Evolutionary conservation across 75 land plant genomes (phyloP).

Genomic region (Pseudotsuga menziesii): DNA sequence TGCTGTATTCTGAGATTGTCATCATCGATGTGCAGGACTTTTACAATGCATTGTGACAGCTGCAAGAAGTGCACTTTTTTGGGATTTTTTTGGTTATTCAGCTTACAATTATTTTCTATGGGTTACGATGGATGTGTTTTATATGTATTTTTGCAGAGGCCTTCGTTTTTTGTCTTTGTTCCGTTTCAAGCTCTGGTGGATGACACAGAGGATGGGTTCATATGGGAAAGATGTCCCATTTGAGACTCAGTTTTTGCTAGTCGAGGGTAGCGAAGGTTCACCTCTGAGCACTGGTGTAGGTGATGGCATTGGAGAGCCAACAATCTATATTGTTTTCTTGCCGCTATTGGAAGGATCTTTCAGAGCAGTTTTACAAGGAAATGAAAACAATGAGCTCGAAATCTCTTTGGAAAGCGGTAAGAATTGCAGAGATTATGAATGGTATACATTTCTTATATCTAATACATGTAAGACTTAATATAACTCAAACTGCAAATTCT

Average conservation of each 20-base stretch:
- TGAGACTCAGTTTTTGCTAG: constrained; percentile 85
- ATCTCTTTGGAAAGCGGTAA: constrained; percentile 88
- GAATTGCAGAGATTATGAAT: background rate
- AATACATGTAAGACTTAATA: background rate
- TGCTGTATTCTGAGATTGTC: too few relatives aligned
- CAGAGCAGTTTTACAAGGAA: constrained; percentile 84
- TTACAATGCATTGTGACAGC: too few relatives aligned
- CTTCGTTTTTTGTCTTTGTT: constrained; percentile 74
- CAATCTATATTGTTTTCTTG: constrained; percentile 60
- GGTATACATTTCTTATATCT: background rate
- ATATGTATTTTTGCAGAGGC: constrained; percentile 33
- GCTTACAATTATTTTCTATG: too few relatives aligned
- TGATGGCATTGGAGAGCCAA: constrained; percentile 11
- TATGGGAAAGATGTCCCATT: constrained; percentile 72
- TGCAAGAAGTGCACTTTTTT: too few relatives aligned
- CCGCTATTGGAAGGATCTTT: constrained; percentile 82
- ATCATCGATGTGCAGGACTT: too few relatives aligned
- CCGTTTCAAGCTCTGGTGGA: constrained; percentile 95
- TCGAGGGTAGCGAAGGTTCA: constrained; percentile 56
- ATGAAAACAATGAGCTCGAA: constrained; percentile 62
- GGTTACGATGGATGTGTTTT: too few relatives aligned
- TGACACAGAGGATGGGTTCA: constrained; percentile 91
- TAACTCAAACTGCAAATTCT: background rate
- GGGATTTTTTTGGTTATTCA: too few relatives aligned
- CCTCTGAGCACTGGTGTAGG: constrained; percentile 14